Evolutionary conservation across 805 yeast species (phyloP).

Genomic region (Osmozyma mogii): DNA sequence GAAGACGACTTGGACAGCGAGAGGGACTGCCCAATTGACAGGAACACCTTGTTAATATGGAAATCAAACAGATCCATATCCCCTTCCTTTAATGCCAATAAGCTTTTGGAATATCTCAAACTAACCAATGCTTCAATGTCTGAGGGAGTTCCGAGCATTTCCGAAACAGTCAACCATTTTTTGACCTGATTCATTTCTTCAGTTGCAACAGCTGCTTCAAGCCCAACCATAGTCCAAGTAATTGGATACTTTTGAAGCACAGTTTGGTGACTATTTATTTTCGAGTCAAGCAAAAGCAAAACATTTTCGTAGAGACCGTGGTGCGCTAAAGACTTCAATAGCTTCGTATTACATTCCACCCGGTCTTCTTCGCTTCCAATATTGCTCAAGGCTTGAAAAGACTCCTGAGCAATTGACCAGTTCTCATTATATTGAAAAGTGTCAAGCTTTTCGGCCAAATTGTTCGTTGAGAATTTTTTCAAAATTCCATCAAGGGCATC

Average conservation of each 20-base stretch:
- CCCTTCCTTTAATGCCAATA: constrained; percentile 34
- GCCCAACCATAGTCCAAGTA: constrained; percentile 60
- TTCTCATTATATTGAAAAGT: constrained; percentile 79
- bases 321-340: constrained; percentile 63
- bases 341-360: constrained; percentile 38
- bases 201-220: constrained; percentile 65
- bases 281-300: constrained; percentile 40
- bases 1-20: constrained; percentile 30
- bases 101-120: constrained; percentile 58
- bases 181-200: constrained; percentile 45
- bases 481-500: constrained; percentile 87
- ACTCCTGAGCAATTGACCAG: constrained; percentile 83
- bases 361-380: constrained; percentile 23
- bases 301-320: constrained; percentile 71
- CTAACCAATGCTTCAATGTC: constrained; percentile 48
- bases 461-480: constrained; percentile 60
- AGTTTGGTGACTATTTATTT: constrained; percentile 13
- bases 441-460: constrained; percentile 65
- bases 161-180: constrained; percentile 54
- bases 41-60: constrained; percentile 45
- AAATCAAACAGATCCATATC: constrained; percentile 26
- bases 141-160: constrained; percentile 32
- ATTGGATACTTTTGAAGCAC: constrained; percentile 26
- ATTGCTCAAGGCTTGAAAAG: constrained; percentile 59
- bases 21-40: constrained; percentile 53